Evolutionary conservation across 2,329 filamentous ascomycete genomes (phyloP), one percentile per base, ranked within the genome.

Genomic region (Phialemonium atrogriseum): DNA sequence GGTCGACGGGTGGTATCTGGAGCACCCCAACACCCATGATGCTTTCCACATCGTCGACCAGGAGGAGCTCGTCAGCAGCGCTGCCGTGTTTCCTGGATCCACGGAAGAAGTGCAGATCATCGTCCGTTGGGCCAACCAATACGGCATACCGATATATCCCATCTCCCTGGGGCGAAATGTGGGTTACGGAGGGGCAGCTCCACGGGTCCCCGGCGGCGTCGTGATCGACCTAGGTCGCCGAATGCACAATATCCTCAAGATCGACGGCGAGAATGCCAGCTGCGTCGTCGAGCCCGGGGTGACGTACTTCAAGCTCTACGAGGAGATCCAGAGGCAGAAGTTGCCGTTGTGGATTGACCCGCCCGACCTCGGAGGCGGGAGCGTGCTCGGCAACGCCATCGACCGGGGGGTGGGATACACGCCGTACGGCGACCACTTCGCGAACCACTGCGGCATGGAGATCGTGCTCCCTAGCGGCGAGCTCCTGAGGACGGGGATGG

Each of bases 261-360:
- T 75, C 19, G 64, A 69, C 41, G 57, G 55, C 0, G 61, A 70
- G 11, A 62, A 60, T 29, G 66, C 64, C 13, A 70, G 58, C 26
- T 67, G 60, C 22, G 51, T 75, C 0, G 56, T 76, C 2, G 70
- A 75, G 44, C 71, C 71, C 0, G 70, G 71, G 1, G 70, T 76
- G 0, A 66, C 68, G 0, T 74, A 64, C 42, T 63, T 64, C 33
- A 59, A 59, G 12, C 51, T 75, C 4, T 60, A 73, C 38, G 57
- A 72, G 14, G 58, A 64, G 32, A 46, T 71, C 18, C 50, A 58
- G 37, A 48, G 56, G 43, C 48, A 56, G 30, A 55, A 57, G 11
- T 39, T 68, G 9, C 46, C 52, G 30, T 39, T 69, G 45, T 60
- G 60, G 62, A 48, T 62, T 29, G 56, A 70, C 40, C 50, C 62